A percentile compares a stretch with the other conserved stretches of the same genome.
Evolutionary conservation across 257 asterid genomes (phyloP).

Genomic region (Rehmannia glutinosa): DNA sequence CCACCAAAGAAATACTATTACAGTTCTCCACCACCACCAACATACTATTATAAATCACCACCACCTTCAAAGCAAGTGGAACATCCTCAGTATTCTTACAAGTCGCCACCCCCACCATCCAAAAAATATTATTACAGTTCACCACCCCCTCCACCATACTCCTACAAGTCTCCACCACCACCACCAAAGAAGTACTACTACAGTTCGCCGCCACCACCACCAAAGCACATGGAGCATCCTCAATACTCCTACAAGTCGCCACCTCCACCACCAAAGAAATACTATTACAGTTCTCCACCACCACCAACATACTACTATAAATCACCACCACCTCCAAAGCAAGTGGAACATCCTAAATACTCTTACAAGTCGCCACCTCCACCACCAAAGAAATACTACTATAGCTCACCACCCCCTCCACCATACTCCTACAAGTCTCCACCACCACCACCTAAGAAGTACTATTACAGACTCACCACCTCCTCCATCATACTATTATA

Average conservation of each 20-base stretch:
- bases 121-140: too few species aligned
- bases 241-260: background rate
- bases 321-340: background rate
- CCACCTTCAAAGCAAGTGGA: background rate
- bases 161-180: background rate
- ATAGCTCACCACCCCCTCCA: background rate
- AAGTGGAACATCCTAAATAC: background rate
- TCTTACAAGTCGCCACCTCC: background rate
- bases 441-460: background rate
- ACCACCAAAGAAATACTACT: background rate
- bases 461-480: too few species aligned
- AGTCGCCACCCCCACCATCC: conserved; percentile 6
- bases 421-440: background rate
- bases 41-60: background rate
- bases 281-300: background rate
- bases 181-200: background rate
- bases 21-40: too few species aligned
- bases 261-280: background rate
- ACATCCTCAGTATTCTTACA: background rate
- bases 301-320: background rate
- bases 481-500: too few species aligned
- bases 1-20: background rate
- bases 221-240: too few species aligned
- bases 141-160: background rate
- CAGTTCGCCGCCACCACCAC: too few species aligned